Percentiles rank a stretch among this genome's conserved stretches.
These are phyloP conservation scores for Cladorrhinum samala DNA, from an alignment of 495 filamentous ascomycete genomes.

Conservation along the genomic window DNA sequence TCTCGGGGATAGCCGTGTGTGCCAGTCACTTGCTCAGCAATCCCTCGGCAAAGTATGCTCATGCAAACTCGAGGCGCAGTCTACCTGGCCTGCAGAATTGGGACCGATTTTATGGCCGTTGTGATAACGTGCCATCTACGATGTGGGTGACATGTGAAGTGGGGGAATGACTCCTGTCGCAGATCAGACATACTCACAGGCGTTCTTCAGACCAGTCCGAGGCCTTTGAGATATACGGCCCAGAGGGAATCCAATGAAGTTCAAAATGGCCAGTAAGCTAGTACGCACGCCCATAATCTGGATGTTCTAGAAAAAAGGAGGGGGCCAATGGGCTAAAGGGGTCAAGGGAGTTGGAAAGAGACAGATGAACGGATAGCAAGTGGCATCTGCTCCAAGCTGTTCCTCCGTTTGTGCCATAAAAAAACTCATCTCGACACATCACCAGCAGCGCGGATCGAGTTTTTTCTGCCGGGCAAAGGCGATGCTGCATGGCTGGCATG, in stretches of 20 bases:
- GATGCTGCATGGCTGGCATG: conserved; percentile 24
- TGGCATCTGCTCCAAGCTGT: too few species aligned
- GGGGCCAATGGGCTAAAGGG: too few species aligned
- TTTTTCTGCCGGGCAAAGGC: conserved; percentile 25
- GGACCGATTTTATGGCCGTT: neutral
- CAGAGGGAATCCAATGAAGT: too few species aligned
- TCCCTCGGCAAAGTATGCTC: neutral
- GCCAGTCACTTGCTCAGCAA: too few species aligned
- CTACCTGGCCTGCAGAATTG: neutral
- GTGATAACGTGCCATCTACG: conserved; percentile 10
- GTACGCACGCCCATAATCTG: too few species aligned
- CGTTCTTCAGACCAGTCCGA: neutral
- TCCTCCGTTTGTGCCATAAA: too few species aligned
- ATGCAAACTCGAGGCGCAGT: conserved; percentile 16
- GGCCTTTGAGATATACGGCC: neutral
- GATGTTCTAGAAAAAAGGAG: too few species aligned
- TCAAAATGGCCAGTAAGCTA: too few species aligned
- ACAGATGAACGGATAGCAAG: too few species aligned
- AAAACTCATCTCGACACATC: too few species aligned
- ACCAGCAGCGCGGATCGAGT: conserved; percentile 15
- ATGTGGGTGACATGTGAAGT: conserved; percentile 20
- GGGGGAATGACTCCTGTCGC: conserved; percentile 7
- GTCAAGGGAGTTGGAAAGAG: too few species aligned
- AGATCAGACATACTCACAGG: neutral
- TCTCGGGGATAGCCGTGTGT: too few species aligned